Evolutionary conservation across 495 filamentous ascomycete genomes (phyloP), one percentile per base, ranked within the genome.

Genomic region (Sordaria brevicollis): DNA sequence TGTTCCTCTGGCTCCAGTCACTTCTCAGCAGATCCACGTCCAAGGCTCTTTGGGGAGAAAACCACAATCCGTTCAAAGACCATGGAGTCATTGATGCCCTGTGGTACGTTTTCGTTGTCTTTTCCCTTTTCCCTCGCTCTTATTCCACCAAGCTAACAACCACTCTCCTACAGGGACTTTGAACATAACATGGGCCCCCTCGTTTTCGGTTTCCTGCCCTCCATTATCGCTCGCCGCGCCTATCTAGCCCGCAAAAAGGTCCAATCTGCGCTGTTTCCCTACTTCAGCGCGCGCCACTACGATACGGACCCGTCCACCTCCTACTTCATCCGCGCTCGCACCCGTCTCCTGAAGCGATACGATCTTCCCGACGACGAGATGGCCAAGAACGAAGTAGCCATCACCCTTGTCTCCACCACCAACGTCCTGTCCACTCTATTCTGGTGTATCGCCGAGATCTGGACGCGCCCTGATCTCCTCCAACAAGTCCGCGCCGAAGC

Each of bases 1-100:
- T 81, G 43, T 80, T 71, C 39, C 49, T 35, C 1, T 82, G 79
- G 79, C 67, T 81, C 21, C 70, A 76, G 19, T 69, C 72, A 6
- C 68, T 73, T 8, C 73, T 80, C n/a, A 78, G 72, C 21, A 65
- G 75, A 7, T 75, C 76, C 25, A 77, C 77, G 5, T 57, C 74
- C 5, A 74, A 74, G 33, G 76, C 75, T 3, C 33, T 81, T 5
- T 81, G 74, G 39, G 79, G 80, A 17, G 49, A 31, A 1, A 49
- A 36, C 2, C 54, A 74, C 13, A 82, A 78, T 36, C 76, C 78
- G 0, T 70, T 75, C 8, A 67, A 39, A n/a, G 71, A 74, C n/a
- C 37, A 77, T 9, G 68, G 43, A 17, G 65, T 79, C 19, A 70
- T 73, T 7, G 71, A 75, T 31, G 73, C 69, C 35, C 57, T 62